Evolutionary conservation across 2,329 filamentous ascomycete species (phyloP).

Genomic region (Exophiala spinifera): DNA sequence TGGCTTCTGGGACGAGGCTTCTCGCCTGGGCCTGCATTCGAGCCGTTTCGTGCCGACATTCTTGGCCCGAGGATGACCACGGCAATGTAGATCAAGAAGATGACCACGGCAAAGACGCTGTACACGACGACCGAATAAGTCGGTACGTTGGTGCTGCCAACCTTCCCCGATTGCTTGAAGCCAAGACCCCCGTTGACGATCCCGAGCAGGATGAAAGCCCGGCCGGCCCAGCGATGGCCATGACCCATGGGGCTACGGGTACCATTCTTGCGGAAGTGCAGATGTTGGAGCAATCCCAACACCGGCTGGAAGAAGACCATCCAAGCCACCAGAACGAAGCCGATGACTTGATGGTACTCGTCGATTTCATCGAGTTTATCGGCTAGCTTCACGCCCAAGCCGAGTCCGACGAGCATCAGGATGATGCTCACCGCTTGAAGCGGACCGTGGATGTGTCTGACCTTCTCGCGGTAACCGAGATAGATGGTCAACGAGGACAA

Average conservation of each 20-base stretch:
- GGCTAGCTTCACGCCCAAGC: conserved; percentile 51
- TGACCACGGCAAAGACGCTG: conserved; percentile 48
- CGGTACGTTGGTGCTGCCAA: conserved; percentile 33
- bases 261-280: conserved; percentile 47
- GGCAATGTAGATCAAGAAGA: conserved; percentile 45
- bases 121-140: conserved; percentile 46
- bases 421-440: conserved; percentile 50
- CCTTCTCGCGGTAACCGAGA: conserved; percentile 40
- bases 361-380: conserved; percentile 37
- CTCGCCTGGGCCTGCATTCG: conserved; percentile 14
- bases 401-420: conserved; percentile 49
- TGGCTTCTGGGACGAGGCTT: conserved; percentile 18
- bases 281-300: conserved; percentile 52
- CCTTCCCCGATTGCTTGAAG: conserved; percentile 45
- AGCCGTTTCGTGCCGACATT: not conserved
- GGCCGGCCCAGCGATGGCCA: conserved; percentile 55
- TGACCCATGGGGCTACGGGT: conserved; percentile 38
- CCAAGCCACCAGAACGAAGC: conserved; percentile 49
- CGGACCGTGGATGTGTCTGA: conserved; percentile 44
- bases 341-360: conserved; percentile 52
- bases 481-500: conserved; percentile 35
- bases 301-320: conserved; percentile 58
- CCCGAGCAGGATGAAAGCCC: conserved; percentile 49
- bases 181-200: conserved; percentile 59
- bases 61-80: conserved; percentile 20